Evolutionary conservation across 257 asterid species (phyloP).

Genomic region (Fraxinus excelsior): DNA sequence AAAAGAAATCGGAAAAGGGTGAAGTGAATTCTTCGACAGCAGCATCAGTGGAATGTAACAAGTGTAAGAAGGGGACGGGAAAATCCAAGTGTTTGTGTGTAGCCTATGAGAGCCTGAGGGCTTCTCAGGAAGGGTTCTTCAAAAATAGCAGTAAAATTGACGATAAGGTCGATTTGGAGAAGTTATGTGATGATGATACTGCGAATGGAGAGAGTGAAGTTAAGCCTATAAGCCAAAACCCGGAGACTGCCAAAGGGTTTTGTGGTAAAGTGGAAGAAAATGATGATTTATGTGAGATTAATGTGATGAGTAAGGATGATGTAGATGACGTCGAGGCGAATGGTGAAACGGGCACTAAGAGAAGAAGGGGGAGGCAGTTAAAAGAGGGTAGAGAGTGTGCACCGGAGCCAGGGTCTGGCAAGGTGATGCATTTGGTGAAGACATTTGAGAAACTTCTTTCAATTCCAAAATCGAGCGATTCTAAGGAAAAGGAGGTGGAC

Average conservation of each 20-base stretch:
- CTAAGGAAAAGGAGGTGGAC: constrained; percentile 47
- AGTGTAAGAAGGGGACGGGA: constrained; percentile 48
- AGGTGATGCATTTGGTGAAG: constrained; percentile 77
- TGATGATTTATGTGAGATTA: constrained; percentile 7
- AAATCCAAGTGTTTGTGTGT: constrained; percentile 70
- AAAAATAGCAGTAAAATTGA: constrained; percentile 29
- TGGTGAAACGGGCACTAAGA: constrained; percentile 33
- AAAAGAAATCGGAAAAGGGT: constrained; percentile 49
- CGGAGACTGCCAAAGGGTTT: constrained; percentile 5
- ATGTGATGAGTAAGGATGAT: not conserved
- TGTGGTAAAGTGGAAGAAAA: constrained; percentile 26
- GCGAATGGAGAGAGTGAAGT: constrained; percentile 12
- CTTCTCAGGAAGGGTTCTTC: constrained; percentile 34
- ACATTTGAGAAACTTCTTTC: constrained; percentile 70
- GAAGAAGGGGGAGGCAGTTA: constrained; percentile 63
- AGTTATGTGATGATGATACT: constrained; percentile 5
- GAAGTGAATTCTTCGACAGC: constrained; percentile 27
- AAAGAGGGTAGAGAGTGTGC: constrained; percentile 52
- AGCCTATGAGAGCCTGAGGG: constrained; percentile 67
- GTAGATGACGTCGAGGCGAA: constrained; percentile 12
- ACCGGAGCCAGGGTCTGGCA: constrained; percentile 68
- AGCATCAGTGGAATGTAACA: constrained; percentile 45
- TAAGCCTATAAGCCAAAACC: not conserved
- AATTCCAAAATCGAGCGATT: constrained; percentile 40
- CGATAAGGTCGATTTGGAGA: constrained; percentile 30